These are phyloP conservation scores for Achaetomium macrosporum DNA, from an alignment of 2,329 filamentous ascomycete species.

Conservation along the genomic window DNA sequence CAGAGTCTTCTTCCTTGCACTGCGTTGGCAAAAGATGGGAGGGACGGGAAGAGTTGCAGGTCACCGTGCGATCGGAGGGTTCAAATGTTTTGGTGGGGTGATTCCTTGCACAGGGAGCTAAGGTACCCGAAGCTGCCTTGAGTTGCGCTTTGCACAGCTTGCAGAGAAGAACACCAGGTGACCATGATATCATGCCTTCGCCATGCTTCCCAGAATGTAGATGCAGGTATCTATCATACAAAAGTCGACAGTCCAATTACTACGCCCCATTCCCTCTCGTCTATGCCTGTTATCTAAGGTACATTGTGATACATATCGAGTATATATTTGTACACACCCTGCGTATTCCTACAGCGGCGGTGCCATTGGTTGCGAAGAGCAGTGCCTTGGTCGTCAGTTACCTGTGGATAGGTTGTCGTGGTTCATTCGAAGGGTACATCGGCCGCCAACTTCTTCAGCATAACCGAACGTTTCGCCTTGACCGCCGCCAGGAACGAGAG, in stretches of 20 bases:
- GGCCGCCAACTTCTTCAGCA: conserved; percentile 4
- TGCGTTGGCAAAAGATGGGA: not conserved
- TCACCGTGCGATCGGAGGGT: conserved; percentile 15
- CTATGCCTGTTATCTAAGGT: not conserved
- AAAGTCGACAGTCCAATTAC: not conserved
- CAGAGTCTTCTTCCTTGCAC: conserved; percentile 13
- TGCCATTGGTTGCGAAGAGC: too few relatives aligned
- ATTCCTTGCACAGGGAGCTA: not conserved
- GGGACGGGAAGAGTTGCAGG: not conserved
- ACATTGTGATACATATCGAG: conserved; percentile 1
- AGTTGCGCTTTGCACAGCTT: too few relatives aligned
- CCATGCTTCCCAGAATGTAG: not conserved
- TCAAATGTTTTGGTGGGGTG: conserved; percentile 9
- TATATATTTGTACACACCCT: not conserved
- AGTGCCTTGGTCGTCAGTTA: too few relatives aligned
- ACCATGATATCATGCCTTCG: not conserved
- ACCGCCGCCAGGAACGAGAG: conserved; percentile 67
- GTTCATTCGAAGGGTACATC: conserved; percentile 3
- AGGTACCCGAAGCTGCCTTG: too few relatives aligned
- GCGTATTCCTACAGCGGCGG: too few relatives aligned
- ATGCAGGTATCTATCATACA: conserved; percentile 10
- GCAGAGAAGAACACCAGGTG: not conserved
- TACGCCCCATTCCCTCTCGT: not conserved
- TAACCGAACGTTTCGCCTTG: conserved; percentile 53
- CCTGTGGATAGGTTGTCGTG: not conserved